Percentiles rank a stretch among this genome's conserved stretches.
Conservation (phyloP, 495 filamentous ascomycete genomes). For the Penicillium ochrochloron region DNA sequence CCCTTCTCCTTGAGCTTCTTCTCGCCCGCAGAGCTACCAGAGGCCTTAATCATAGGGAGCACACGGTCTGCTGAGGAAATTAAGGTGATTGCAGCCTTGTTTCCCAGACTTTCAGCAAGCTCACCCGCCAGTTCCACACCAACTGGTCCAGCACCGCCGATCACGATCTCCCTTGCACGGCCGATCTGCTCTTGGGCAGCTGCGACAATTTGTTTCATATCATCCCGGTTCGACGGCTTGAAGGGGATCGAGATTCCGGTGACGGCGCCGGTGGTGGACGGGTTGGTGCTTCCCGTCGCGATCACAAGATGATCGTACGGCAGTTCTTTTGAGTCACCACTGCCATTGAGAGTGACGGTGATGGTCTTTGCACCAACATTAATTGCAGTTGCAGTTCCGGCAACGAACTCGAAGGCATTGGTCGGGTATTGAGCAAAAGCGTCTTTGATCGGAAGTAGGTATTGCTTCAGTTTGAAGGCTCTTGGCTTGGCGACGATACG, state of each 20-base stretch:
- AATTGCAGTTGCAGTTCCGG: constrained; percentile 57
- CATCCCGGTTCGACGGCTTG: constrained; percentile 50
- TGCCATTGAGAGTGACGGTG: constrained; percentile 34
- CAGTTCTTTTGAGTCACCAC: constrained; percentile 36
- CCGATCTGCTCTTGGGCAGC: constrained; percentile 51
- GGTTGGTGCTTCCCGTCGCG: constrained; percentile 53
- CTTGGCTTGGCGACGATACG: constrained; percentile 49
- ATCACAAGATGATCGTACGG: constrained; percentile 61
- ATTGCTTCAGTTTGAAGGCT: constrained; percentile 46
- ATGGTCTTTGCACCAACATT: constrained; percentile 50
- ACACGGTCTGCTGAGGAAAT: constrained; percentile 42
- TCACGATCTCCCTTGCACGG: constrained; percentile 60
- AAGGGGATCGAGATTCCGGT: constrained; percentile 54
- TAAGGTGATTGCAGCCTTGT: constrained; percentile 50
- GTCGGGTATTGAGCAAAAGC: constrained; percentile 55
- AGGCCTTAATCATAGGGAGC: constrained; percentile 36
- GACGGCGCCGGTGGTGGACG: constrained; percentile 41
- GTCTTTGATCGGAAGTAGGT: constrained; percentile 53
- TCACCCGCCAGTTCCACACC: constrained; percentile 69
- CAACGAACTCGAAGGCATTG: constrained; percentile 58
- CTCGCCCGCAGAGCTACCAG: constrained; percentile 32
- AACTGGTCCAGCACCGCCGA: constrained; percentile 70
- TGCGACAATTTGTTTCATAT: constrained; percentile 47
- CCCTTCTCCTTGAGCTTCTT: constrained; percentile 32
- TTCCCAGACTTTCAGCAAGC: constrained; percentile 52